phyloP scores from a whole-genome alignment of 176 grass and related monocot genomes.

The Themeda triandra region DNA sequence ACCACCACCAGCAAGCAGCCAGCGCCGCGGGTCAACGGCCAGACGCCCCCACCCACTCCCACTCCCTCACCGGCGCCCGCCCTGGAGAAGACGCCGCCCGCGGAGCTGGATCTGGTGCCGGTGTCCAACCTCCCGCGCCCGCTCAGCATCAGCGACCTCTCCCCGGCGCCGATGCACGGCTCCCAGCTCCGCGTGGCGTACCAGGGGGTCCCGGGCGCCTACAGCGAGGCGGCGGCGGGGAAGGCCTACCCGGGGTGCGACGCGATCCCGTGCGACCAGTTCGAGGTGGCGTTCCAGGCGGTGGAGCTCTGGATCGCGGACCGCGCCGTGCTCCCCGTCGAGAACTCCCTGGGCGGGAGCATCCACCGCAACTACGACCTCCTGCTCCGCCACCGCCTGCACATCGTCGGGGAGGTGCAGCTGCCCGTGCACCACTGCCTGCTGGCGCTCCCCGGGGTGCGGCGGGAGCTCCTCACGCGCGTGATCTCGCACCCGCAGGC shows the following conservation, averaged over 20 bases:
- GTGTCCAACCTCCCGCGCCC: conserved; percentile 55
- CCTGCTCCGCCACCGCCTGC: conserved; percentile 84
- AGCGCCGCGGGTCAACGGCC: conserved; percentile 13
- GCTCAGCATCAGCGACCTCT: conserved; percentile 66
- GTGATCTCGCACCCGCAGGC: conserved; percentile 95
- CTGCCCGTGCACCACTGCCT: conserved; percentile 97
- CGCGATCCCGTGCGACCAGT: conserved; percentile 96
- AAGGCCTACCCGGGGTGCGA: conserved; percentile 82
- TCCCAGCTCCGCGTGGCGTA: conserved; percentile 87
- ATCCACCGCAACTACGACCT: conserved; percentile 99
- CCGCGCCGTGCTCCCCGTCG: conserved; percentile 87
- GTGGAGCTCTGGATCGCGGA: conserved; percentile 96
- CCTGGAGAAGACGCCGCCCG: not conserved
- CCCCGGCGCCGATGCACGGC: conserved; percentile 84
- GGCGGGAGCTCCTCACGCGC: conserved; percentile 76
- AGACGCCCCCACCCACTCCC: not conserved
- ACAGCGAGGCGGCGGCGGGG: conserved; percentile 86
- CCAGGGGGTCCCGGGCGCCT: conserved; percentile 86
- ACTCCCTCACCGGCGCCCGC: not conserved
- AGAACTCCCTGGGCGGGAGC: conserved; percentile 94
- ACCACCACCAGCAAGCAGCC: not conserved
- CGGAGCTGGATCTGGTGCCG: conserved; percentile 49
- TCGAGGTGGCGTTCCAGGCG: conserved; percentile 93
- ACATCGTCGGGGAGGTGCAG: conserved; percentile 98
- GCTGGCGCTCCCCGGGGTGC: conserved; percentile 75